Percentiles rank a stretch among this genome's conserved stretches.
phyloP scores from a whole-genome alignment of 257 asterid genomes.

The Gynochthodes officinalis region DNA sequence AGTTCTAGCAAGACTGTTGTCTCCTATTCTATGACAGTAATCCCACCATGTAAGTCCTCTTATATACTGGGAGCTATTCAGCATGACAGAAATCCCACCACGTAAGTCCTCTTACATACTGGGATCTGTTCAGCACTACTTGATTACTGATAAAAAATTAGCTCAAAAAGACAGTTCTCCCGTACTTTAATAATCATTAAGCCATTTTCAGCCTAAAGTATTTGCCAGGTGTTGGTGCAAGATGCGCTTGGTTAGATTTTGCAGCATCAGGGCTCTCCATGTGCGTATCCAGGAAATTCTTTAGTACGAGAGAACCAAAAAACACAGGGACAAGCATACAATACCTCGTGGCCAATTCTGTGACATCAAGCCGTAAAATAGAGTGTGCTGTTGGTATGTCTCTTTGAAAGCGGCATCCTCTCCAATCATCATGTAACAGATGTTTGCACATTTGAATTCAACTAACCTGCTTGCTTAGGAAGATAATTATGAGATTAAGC shows the following conservation, averaged over 20 bases:
- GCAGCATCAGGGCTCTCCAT: conserved; percentile 17
- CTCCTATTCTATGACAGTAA: conserved; percentile 37
- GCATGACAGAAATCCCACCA: too few species aligned
- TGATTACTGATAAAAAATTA: too few species aligned
- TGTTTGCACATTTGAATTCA: conserved; percentile 27
- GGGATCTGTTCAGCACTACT: too few species aligned
- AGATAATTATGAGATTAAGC: conserved; percentile 12
- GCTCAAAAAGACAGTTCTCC: too few species aligned
- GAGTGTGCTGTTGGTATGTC: conserved; percentile 40
- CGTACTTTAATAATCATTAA: background rate
- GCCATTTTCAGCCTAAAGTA: conserved; percentile 13
- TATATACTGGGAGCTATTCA: too few species aligned
- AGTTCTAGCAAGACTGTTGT: too few species aligned
- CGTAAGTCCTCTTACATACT: too few species aligned
- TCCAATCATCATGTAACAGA: conserved; percentile 39
- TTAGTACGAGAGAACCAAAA: conserved; percentile 19
- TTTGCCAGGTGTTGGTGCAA: conserved; percentile 43
- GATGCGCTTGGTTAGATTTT: conserved; percentile 22
- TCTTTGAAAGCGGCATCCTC: conserved; percentile 23
- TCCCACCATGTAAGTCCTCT: conserved; percentile 16
- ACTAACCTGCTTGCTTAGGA: conserved; percentile 3
- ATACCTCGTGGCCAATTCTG: conserved; percentile 6
- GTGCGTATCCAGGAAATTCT: conserved; percentile 29
- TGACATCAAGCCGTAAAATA: conserved; percentile 16
- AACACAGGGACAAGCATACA: conserved; percentile 16